Evolutionary conservation across 2,329 filamentous ascomycete genomes (phyloP), one percentile per base, ranked within the genome.

Genomic region (Beauveria sp.): DNA sequence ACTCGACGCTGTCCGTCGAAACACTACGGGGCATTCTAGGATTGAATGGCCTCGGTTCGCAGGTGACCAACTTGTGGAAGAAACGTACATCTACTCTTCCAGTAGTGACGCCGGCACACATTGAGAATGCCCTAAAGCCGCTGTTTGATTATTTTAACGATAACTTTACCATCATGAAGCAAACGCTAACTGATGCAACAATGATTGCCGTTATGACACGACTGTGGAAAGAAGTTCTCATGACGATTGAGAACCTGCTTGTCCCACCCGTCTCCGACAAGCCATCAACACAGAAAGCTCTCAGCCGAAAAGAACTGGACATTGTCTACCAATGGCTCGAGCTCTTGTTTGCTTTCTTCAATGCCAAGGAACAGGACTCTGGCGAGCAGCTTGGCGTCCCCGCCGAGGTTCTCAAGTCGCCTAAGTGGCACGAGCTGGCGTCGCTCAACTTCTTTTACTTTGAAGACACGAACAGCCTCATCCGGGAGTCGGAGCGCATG

Each of bases 381-480:
- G 69, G 93, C 61, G 90, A 93, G 73, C 90, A 90, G 26, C 84
- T 95, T 64, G 95, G 95, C 66, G 91, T 99, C 3, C 90, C 93
- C 0, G 85, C 91, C 50, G 93, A 97, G 73, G 88, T 97, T 38
- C 83, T 99, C 71, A 96, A 96, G 76, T 96, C 91, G 67, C 91
- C 93, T 71, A 99, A 99, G 82, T 99, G 96, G 80, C 93, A 97
- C 79, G 95, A 99, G 74, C 85, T 99, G 60, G 91, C 95, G 66
- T 93, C 91, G 65, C 84, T 99, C 65, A 96, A 96, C 78, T 99
- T 98, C 82, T 99, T 98, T 81, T 99, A 99, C 79, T 96, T 95
- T 71, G 93, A 98, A 70, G 84, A 89, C 38, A 96, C 92, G 1
- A 90, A 96, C 64, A 93, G 90, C 68, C 83, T 99, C 14, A 91